phyloP scores from a whole-genome alignment of 2,329 filamentous ascomycete genomes.

The Pseudocercospora fuligena region DNA sequence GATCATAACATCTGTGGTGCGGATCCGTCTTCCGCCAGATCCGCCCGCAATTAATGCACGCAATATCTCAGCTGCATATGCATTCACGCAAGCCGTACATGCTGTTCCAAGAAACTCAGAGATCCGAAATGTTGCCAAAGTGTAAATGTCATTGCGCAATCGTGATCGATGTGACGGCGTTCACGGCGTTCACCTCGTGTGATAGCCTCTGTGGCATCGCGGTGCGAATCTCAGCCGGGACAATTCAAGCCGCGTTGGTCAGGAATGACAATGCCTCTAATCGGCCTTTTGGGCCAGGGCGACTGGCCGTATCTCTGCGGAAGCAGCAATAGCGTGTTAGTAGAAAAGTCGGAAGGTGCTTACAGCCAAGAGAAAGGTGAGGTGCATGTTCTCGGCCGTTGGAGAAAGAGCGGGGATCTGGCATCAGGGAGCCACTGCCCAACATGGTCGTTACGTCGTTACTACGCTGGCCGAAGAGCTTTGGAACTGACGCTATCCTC shows the following conservation, averaged over 20 bases:
- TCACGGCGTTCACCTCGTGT: background rate
- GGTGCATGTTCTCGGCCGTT: background rate
- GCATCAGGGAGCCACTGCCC: background rate
- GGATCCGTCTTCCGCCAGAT: background rate
- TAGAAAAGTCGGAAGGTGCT: background rate
- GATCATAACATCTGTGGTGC: background rate
- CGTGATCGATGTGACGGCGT: background rate
- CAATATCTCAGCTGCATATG: background rate
- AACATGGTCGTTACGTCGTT: background rate
- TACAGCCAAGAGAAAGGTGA: background rate
- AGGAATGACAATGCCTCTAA: background rate
- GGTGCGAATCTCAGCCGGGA: background rate
- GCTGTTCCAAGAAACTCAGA: background rate
- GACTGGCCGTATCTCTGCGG: background rate
- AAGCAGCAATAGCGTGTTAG: background rate
- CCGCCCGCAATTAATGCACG: slow-evolving; percentile 3
- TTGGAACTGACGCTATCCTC: background rate
- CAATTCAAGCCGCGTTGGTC: background rate
- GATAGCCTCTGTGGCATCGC: background rate
- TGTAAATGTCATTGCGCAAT: background rate
- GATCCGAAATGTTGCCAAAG: background rate
- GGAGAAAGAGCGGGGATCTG: background rate
- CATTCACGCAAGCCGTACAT: background rate
- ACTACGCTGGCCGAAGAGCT: background rate
- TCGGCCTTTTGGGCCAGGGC: background rate